Conservation (phyloP, 2,329 filamentous ascomycete genomes). For the Alternaria sp. region DNA sequence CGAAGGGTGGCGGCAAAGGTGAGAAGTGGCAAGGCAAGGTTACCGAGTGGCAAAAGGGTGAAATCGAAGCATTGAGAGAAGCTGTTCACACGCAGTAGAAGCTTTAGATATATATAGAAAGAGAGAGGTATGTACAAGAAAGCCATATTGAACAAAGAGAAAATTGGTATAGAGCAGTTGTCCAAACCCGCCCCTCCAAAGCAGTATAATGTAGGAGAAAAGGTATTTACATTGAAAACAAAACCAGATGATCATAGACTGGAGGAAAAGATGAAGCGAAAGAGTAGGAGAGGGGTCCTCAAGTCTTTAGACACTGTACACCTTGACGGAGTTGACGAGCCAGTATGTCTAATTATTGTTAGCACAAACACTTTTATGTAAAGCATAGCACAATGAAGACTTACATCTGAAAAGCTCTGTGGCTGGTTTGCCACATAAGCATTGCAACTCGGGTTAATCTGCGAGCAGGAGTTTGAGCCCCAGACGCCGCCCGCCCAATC, state of each 20-base stretch:
- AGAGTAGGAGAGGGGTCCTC: neutral
- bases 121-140: neutral
- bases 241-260: neutral
- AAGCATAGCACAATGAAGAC: constrained; percentile 2
- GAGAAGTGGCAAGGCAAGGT: constrained; percentile 49
- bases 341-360: constrained; percentile 44
- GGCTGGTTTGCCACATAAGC: constrained; percentile 52
- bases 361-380: neutral
- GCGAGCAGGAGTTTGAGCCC: constrained; percentile 42
- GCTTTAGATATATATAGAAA: neutral
- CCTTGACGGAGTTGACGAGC: constrained; percentile 52
- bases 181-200: neutral
- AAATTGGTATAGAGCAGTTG: neutral
- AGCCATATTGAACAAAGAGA: neutral
- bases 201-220: neutral
- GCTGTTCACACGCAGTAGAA: constrained; percentile 25
- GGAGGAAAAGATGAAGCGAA: neutral
- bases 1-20: constrained; percentile 45
- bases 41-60: constrained; percentile 44
- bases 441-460: constrained; percentile 45
- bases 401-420: constrained; percentile 47
- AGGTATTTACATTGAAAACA: neutral
- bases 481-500: constrained; percentile 63
- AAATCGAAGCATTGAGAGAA: constrained; percentile 38
- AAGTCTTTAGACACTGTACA: constrained; percentile 43